These are phyloP conservation scores for Tetrapisispora namnaoensis DNA, from an alignment of 805 yeast species.

Conservation along the genomic window DNA sequence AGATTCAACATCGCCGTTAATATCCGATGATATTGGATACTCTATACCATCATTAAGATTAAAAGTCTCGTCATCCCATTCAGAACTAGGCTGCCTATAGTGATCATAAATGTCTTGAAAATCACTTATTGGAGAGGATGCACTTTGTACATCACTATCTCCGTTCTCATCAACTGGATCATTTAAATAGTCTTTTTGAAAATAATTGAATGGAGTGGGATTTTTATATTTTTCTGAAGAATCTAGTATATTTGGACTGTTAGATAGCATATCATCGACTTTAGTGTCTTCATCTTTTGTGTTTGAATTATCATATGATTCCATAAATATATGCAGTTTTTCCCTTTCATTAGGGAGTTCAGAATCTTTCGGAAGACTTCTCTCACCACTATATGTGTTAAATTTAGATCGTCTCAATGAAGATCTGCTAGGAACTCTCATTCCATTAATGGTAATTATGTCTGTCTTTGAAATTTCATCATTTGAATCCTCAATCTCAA, in stretches of 20 bases:
- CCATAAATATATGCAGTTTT: neutral
- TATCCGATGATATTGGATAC: too few relatives aligned
- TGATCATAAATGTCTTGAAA: slow-evolving; percentile 24
- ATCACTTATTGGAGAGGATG: slow-evolving; percentile 9
- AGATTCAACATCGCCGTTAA: neutral
- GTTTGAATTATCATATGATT: neutral
- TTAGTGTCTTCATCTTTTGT: neutral
- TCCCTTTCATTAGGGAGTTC: neutral
- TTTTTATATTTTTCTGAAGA: slow-evolving; percentile 3
- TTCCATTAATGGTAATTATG: slow-evolving; percentile 22
- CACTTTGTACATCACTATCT: neutral
- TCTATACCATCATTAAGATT: neutral
- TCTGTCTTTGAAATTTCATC: slow-evolving; percentile 12
- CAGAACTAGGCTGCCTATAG: slow-evolving; percentile 20
- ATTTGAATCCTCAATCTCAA: neutral
- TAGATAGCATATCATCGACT: neutral
- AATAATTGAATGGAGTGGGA: neutral
- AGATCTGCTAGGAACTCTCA: slow-evolving; percentile 26
- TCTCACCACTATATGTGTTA: slow-evolving; percentile 39
- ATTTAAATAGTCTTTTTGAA: neutral
- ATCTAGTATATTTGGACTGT: neutral
- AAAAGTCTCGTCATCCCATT: slow-evolving; percentile 10
- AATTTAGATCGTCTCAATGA: slow-evolving; percentile 39
- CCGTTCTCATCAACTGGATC: neutral
- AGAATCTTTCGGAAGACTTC: neutral